These are phyloP conservation scores for Rhizopus microsporus DNA, from an alignment of 371 early-diverging fungal genomes.

Conservation along the genomic window DNA sequence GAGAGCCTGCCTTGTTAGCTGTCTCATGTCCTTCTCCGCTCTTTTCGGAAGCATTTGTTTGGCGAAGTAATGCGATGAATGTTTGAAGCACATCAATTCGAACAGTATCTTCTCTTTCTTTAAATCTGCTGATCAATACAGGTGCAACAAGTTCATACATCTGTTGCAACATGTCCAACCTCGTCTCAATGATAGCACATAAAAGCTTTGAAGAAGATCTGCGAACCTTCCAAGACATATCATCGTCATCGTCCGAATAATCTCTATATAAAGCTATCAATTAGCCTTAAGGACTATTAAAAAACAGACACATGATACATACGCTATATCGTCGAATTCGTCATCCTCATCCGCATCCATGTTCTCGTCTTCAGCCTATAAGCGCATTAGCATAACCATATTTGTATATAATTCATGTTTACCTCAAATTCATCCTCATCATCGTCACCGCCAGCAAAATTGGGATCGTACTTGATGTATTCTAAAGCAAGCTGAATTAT, in stretches of 20 bases:
- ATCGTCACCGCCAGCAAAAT: slow-evolving; percentile 83
- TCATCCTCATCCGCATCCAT: slow-evolving; percentile 69
- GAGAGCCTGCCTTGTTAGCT: slow-evolving; percentile 2
- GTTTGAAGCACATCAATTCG: slow-evolving; percentile 83
- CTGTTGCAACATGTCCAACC: slow-evolving; percentile 65
- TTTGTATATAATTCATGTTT: not conserved
- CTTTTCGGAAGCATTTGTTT: slow-evolving; percentile 64
- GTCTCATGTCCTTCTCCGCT: slow-evolving; percentile 1
- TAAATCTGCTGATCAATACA: slow-evolving; percentile 77
- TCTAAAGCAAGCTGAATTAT: slow-evolving; percentile 67
- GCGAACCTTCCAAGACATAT: slow-evolving; percentile 92
- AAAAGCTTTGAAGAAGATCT: slow-evolving; percentile 83
- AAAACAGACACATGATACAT: slow-evolving; percentile 11
- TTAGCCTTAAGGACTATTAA: not conserved
- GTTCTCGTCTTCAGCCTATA: slow-evolving; percentile 11
- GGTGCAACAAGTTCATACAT: slow-evolving; percentile 73
- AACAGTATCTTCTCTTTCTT: slow-evolving; percentile 92
- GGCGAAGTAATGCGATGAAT: slow-evolving; percentile 72
- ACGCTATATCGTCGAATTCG: slow-evolving; percentile 70
- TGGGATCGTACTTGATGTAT: slow-evolving; percentile 86
- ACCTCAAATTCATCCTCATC: slow-evolving; percentile 47
- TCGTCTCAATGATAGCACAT: slow-evolving; percentile 72
- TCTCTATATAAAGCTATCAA: slow-evolving; percentile 37
- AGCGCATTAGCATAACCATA: not conserved
- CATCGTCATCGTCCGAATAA: slow-evolving; percentile 78